These are phyloP conservation scores for Beverwykella pulmonaria DNA, from an alignment of 495 filamentous ascomycete species.

Conservation along the genomic window DNA sequence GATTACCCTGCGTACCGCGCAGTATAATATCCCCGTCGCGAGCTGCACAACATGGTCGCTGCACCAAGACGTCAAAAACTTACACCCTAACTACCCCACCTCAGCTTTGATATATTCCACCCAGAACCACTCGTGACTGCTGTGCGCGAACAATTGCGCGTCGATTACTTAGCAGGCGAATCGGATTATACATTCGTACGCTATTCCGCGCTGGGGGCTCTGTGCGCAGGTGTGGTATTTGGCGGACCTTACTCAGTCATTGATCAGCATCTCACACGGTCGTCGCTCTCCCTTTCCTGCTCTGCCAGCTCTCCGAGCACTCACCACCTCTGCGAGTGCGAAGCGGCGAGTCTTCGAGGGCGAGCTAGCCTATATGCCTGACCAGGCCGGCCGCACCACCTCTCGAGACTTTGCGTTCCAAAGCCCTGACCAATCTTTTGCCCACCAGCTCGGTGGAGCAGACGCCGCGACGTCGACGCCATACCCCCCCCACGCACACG, in stretches of 20 bases:
- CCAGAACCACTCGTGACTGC: background rate
- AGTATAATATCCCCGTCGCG: background rate
- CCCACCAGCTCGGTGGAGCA: constrained; percentile 14
- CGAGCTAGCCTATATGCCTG: constrained; percentile 34
- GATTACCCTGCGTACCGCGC: background rate
- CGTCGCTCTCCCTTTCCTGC: background rate
- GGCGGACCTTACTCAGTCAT: constrained; percentile 17
- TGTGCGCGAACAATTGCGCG: background rate
- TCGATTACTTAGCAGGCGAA: background rate
- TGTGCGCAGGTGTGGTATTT: background rate
- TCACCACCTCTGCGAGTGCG: constrained; percentile 4
- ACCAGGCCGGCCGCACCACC: constrained; percentile 28
- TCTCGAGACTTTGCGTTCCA: constrained; percentile 40
- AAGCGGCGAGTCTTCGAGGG: constrained; percentile 12
- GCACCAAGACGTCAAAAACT: background rate
- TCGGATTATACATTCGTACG: background rate
- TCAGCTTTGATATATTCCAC: background rate
- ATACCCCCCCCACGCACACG: constrained; percentile 13
- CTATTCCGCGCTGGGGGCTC: constrained; percentile 14
- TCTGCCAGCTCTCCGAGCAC: background rate
- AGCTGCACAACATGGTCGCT: background rate
- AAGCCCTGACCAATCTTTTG: constrained; percentile 37
- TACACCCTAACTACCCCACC: background rate
- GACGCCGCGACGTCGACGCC: background rate
- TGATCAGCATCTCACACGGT: constrained; percentile 10